Evolutionary conservation across 78 protist genomes (phyloP), one percentile per base, ranked within the genome.

Genomic region (slime mould (Dictyostelium discoideum)): DNA sequence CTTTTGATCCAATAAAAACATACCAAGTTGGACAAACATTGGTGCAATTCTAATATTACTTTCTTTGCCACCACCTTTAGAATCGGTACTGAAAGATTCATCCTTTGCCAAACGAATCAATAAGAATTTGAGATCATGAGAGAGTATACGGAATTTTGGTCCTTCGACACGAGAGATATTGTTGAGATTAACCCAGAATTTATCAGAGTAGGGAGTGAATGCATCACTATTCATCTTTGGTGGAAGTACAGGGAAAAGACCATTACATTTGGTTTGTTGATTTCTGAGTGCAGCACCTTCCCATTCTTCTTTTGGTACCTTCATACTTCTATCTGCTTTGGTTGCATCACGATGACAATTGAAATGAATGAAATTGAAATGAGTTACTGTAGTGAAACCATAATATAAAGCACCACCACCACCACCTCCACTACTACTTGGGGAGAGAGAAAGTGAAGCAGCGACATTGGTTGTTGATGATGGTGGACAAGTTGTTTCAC

Each of bases 281-380:
- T 98, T 98, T 78, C 99, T 97, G 20, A 98, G 78, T 8, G 97
- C 85, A 18, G 99, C 98, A 13, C 98, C 99, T 39, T 96, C 98
- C 98, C 98, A 98, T 44, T 98, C 98, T 32, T 74, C 77, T 92
- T 97, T 95, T 29, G 98, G 92, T 9, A 63, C 86, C 60, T 87
- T 63, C 87, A 60, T 85, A 7, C 46, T 7, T 22, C 92, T 65
- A 81, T 96, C 98, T 3, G 97, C 98, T 24, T 86, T 86, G 40
- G 97, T 74, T 1, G 98, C 98, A 72, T 97, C 97, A 50, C 82
- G 37, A 93, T 98, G 99, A 95, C 99, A 98, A 40, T 57, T 16
- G 67, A 79, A 81, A 83, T 98, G 99, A 32, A 98, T 86, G 37
- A 84, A 60, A 85, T 98, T 95, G 97, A 98, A 97, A 73, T 92